These are phyloP conservation scores for Meyerozyma sp. DNA, from an alignment of 1,139 yeast genomes.

Conservation along the genomic window DNA sequence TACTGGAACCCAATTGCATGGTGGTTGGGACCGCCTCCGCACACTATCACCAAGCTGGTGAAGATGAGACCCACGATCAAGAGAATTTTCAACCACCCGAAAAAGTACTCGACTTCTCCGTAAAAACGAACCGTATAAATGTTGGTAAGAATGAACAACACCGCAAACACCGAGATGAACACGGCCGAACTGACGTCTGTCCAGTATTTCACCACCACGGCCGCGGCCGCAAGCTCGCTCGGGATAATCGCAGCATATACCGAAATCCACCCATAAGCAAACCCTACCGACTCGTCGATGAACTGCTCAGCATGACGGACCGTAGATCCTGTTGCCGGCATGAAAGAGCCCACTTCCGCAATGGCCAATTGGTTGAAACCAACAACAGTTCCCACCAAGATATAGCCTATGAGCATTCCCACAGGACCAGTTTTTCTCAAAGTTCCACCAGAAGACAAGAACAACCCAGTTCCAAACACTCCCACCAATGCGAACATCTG, in stretches of 20 bases:
- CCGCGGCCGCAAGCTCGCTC: conserved; percentile 20
- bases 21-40: conserved; percentile 26
- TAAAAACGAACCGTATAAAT: conserved; percentile 22
- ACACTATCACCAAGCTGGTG: conserved; percentile 21
- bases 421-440: conserved; percentile 16
- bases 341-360: conserved; percentile 24
- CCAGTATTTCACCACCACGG: conserved; percentile 23
- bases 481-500: conserved; percentile 29
- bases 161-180: conserved; percentile 24
- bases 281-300: conserved; percentile 23
- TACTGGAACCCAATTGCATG: conserved; percentile 23
- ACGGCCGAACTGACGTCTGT: conserved; percentile 18
- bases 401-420: conserved; percentile 17
- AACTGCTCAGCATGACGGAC: conserved; percentile 24
- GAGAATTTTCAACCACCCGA: conserved; percentile 23
- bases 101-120: conserved; percentile 29
- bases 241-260: conserved; percentile 17
- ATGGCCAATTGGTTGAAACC: conserved; percentile 18
- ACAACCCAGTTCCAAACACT: conserved; percentile 22
- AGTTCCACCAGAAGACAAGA: conserved; percentile 18
- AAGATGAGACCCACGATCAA: conserved; percentile 22
- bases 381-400: conserved; percentile 18
- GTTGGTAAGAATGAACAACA: conserved; percentile 19
- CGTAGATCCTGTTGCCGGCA: conserved; percentile 25
- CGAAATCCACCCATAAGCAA: conserved; percentile 19